A percentile compares a stretch with the other conserved stretches of the same genome.
Evolutionary conservation across 345 rosid species (phyloP).

Genomic region (Eutrema yunnanense): DNA sequence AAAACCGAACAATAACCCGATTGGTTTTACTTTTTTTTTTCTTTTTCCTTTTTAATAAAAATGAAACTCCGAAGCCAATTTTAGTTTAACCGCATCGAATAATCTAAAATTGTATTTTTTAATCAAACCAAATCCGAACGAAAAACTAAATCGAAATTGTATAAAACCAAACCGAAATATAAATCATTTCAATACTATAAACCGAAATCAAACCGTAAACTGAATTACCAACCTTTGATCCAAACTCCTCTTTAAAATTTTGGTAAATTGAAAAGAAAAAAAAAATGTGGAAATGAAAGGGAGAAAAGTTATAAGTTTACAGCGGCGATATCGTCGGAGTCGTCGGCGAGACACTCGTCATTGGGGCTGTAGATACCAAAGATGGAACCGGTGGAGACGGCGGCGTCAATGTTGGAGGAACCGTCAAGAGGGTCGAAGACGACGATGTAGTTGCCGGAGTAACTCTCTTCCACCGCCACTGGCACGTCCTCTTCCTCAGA

Average conservation of each 20-base stretch:
- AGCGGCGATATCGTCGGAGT: conserved; percentile 43
- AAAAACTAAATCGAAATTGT: not conserved
- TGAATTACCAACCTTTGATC: not conserved
- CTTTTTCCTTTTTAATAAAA: not conserved
- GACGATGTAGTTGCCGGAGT: conserved; percentile 87
- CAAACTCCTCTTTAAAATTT: too few relatives aligned
- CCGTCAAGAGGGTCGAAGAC: conserved; percentile 97
- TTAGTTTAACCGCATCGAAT: too few relatives aligned
- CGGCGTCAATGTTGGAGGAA: conserved; percentile 92
- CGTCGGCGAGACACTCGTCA: conserved; percentile 78
- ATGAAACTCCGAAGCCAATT: too few relatives aligned
- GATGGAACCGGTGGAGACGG: conserved; percentile 95
- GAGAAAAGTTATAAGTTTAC: conserved; percentile 30
- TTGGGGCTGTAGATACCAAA: conserved; percentile 92
- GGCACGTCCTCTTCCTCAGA: conserved; percentile 99
- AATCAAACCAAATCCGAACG: not conserved
- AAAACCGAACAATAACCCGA: not conserved
- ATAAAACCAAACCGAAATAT: not conserved
- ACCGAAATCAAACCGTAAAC: not conserved
- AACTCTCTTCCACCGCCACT: conserved; percentile 91
- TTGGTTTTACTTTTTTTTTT: not conserved
- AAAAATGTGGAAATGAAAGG: not conserved
- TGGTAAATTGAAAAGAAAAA: too few relatives aligned
- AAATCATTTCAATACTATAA: too few relatives aligned
- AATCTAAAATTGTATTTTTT: too few relatives aligned